Evolutionary conservation across 2,329 filamentous ascomycete species (phyloP).

Genomic region (Penicillium rolfsii): DNA sequence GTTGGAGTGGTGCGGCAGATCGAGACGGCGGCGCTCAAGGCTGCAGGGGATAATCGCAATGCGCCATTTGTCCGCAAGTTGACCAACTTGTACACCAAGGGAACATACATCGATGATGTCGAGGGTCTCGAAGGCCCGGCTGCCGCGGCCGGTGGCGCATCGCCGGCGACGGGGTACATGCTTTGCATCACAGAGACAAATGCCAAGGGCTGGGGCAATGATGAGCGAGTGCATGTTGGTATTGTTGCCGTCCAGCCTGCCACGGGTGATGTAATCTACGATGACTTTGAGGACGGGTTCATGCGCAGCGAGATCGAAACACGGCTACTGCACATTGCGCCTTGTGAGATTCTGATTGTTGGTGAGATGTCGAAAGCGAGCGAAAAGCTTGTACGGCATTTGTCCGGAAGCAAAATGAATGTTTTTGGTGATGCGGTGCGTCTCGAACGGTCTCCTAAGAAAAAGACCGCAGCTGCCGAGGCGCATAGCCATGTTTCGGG

Average conservation of each 20-base stretch:
- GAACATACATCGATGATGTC: constrained; percentile 93
- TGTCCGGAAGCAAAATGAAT: constrained; percentile 86
- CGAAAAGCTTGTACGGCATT: constrained; percentile 86
- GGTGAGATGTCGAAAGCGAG: constrained; percentile 88
- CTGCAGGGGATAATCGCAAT: constrained; percentile 91
- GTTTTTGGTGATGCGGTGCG: constrained; percentile 89
- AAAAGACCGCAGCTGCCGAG: constrained; percentile 80
- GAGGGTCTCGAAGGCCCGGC: constrained; percentile 69
- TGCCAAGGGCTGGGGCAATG: constrained; percentile 77
- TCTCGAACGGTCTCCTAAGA: constrained; percentile 75
- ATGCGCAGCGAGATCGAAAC: constrained; percentile 98
- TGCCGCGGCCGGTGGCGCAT: constrained; percentile 59
- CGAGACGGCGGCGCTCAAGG: constrained; percentile 94
- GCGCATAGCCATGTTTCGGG: constrained; percentile 85
- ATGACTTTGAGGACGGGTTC: constrained; percentile 94
- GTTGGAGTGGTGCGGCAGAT: constrained; percentile 93
- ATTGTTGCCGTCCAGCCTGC: constrained; percentile 93
- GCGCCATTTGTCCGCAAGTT: constrained; percentile 89
- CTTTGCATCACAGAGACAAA: constrained; percentile 88
- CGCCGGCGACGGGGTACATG: constrained; percentile 77
- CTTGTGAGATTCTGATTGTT: constrained; percentile 92
- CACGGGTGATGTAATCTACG: constrained; percentile 94
- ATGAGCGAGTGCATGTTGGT: constrained; percentile 91
- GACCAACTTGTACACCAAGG: constrained; percentile 96
- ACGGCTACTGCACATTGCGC: constrained; percentile 89